phyloP scores from a whole-genome alignment of 768 basidiomycete genomes.

The Cyclocybe cylindracea region DNA sequence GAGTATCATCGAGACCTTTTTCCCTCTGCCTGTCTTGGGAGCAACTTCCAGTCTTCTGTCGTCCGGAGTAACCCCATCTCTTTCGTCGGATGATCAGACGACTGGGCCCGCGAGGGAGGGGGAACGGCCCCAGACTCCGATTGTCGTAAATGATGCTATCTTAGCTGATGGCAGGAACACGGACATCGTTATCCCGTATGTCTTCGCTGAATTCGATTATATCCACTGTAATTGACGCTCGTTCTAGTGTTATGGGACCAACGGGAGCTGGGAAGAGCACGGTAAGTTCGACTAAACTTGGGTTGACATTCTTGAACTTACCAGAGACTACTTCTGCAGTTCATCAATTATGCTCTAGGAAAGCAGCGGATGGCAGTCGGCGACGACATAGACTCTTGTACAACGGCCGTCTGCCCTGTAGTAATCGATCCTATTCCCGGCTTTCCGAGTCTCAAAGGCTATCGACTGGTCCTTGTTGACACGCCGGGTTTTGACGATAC shows the following conservation, averaged over 20 bases:
- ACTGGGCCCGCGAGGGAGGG: no score
- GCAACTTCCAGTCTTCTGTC: neutral
- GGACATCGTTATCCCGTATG: conserved; percentile 11
- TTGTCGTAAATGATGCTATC: no score
- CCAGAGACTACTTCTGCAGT: neutral
- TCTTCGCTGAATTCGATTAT: neutral
- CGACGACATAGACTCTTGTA: conserved; percentile 1
- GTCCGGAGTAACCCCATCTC: no score
- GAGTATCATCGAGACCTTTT: neutral
- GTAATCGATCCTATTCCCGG: neutral
- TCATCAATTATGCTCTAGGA: neutral
- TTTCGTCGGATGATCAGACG: no score
- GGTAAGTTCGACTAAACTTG: neutral
- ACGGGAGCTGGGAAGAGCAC: conserved; percentile 6
- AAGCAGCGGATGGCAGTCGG: conserved; percentile 4
- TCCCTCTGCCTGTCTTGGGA: neutral
- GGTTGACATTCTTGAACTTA: neutral
- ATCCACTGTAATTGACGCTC: neutral
- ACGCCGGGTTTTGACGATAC: conserved; percentile 13
- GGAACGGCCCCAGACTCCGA: no score
- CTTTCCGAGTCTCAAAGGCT: neutral
- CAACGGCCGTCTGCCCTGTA: neutral
- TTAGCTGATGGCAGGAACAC: neutral
- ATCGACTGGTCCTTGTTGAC: conserved; percentile 6
- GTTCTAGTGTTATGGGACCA: conserved; percentile 1